A percentile compares a stretch with the other conserved stretches of the same genome.
phyloP scores from a whole-genome alignment of 306 rosid species.

The Quercus bicolor region DNA sequence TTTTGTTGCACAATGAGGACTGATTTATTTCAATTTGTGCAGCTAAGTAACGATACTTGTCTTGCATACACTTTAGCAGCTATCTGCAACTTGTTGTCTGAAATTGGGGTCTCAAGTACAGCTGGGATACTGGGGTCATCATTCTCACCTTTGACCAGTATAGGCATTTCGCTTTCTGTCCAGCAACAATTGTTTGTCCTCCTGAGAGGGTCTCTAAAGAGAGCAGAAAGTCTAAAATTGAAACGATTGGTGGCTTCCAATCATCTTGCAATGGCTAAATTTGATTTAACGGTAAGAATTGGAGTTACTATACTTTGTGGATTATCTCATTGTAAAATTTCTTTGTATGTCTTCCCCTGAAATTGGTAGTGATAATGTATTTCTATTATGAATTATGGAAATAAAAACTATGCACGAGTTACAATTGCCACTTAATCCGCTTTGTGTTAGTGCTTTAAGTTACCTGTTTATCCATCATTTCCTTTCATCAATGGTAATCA shows the following conservation, averaged over 20 bases:
- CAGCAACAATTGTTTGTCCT: slow-evolving; percentile 94
- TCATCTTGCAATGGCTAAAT: slow-evolving; percentile 94
- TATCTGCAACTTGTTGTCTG: slow-evolving; percentile 88
- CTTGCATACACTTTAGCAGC: slow-evolving; percentile 94
- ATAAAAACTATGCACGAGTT: background rate
- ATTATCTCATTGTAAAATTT: background rate
- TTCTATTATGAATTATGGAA: background rate
- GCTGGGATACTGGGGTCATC: slow-evolving; percentile 84
- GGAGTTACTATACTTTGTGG: slow-evolving; percentile 17
- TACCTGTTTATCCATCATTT: background rate
- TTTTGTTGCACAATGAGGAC: slow-evolving; percentile 19
- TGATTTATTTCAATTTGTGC: slow-evolving; percentile 42
- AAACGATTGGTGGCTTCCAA: slow-evolving; percentile 84
- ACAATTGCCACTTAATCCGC: background rate
- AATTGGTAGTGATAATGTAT: background rate
- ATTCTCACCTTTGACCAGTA: slow-evolving; percentile 76
- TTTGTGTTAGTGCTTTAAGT: background rate
- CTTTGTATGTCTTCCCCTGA: background rate
- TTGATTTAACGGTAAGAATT: slow-evolving; percentile 76
- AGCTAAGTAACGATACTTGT: slow-evolving; percentile 93
- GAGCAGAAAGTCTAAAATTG: slow-evolving; percentile 90
- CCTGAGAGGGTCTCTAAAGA: slow-evolving; percentile 84
- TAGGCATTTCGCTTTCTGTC: slow-evolving; percentile 80
- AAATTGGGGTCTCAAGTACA: slow-evolving; percentile 89
- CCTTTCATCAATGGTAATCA: too few species aligned